Percentiles rank a stretch among this genome's conserved stretches.
phyloP scores from a whole-genome alignment of 2,329 filamentous ascomycete species.

The Verticillium nubilum region DNA sequence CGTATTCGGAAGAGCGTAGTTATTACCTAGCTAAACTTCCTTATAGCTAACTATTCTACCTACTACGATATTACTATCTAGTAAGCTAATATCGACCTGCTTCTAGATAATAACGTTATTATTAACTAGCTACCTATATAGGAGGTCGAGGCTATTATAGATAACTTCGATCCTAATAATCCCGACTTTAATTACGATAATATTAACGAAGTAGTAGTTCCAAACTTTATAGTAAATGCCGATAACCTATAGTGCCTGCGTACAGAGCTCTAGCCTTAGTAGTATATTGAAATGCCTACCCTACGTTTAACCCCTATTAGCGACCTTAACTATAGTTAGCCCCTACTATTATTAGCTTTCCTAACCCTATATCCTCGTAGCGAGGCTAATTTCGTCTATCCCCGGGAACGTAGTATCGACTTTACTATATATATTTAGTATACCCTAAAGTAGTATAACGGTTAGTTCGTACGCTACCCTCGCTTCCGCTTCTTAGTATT shows the following conservation, averaged over 20 bases:
- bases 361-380: not conserved
- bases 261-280: not conserved
- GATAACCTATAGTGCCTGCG: not conserved
- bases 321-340: not conserved
- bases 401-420: not conserved
- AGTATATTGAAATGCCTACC: not conserved
- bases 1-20: not conserved
- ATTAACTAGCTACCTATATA: not conserved
- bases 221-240: not conserved
- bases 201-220: not conserved
- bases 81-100: not conserved
- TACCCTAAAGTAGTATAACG: not conserved
- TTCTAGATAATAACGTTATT: not conserved
- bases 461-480: not conserved
- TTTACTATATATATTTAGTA: not conserved
- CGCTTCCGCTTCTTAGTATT: not conserved
- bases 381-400: not conserved
- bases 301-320: not conserved
- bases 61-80: not conserved
- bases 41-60: not conserved
- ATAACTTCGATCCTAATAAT: not conserved
- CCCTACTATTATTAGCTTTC: not conserved
- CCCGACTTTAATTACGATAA: not conserved
- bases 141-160: not conserved
- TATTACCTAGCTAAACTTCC: not conserved